These are phyloP conservation scores for Pseudopithomyces chartarum DNA, from an alignment of 2,329 filamentous ascomycete genomes.

Conservation along the genomic window DNA sequence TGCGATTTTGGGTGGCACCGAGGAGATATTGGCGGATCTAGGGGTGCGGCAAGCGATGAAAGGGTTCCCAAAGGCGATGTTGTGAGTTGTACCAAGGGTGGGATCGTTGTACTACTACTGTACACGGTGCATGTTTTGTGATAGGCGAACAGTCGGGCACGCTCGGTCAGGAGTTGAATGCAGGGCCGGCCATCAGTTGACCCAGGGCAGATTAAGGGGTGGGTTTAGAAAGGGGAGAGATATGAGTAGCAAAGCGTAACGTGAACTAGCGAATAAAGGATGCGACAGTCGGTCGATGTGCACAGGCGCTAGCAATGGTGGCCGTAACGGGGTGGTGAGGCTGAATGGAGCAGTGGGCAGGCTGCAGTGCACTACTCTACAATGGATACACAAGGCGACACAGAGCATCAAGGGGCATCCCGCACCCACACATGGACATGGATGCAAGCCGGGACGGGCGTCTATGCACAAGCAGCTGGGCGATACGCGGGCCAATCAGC, in stretches of 20 bases:
- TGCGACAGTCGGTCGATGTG: too few species aligned
- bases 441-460: too few species aligned
- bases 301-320: too few species aligned
- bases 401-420: neutral
- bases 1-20: constrained; percentile 72
- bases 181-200: too few species aligned
- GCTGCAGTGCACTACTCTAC: neutral
- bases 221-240: too few species aligned
- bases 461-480: neutral
- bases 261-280: too few species aligned
- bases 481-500: neutral
- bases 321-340: neutral
- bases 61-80: constrained; percentile 81
- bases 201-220: too few species aligned
- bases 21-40: constrained; percentile 81
- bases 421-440: neutral
- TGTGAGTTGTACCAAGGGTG: constrained; percentile 56
- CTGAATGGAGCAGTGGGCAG: neutral
- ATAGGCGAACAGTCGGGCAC: too few species aligned
- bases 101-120: neutral
- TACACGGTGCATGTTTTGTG: neutral
- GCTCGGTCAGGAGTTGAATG: too few species aligned
- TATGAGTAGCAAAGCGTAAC: too few species aligned
- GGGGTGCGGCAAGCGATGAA: constrained; percentile 84
- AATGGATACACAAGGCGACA: neutral